Evolutionary conservation across 2,329 filamentous ascomycete species (phyloP), one percentile per base, ranked within the genome.

Genomic region (Cercospora brassicicola): DNA sequence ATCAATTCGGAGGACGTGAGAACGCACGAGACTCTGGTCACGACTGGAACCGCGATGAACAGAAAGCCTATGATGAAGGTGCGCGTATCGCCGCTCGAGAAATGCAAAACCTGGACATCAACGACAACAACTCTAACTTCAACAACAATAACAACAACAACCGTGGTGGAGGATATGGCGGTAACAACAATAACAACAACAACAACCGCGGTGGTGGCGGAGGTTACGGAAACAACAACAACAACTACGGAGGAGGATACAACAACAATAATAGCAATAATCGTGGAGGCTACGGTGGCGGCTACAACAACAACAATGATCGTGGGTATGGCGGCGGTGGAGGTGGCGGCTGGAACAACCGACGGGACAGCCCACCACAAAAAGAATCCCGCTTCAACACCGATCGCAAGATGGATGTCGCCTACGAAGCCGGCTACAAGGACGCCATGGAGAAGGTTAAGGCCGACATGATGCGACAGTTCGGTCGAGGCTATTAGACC

Each of bases 381-480:
- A 56, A 66, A 30, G 53, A 65, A 9, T 68, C 64, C 2, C 64
- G 68, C 66, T 73, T 73, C 61, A 65, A 60, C 20, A 70, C 66
- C 20, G 71, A 73, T 56, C 68, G 70, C 39, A 73, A 73, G 59
- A 71, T 73, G 65, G 71, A 73, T 26, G 70, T 73, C 33, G 71
- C 71, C 30, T 73, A 73, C 65, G 71, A 73, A 30, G 68, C 71
- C 3, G 71, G 71, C n/a, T 73, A 71, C 66, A 70, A 70, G 62
- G 71, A 73, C 23, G 71, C 71, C 33, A 70, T 73, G 69, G 69
- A 71, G 68, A 71, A 69, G 61, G 65, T 73, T 62, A 73, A 73
- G 59, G 68, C 65, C 30, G 68, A 70, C 39, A 73, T 73, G 71
- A 73, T 73, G 71, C 59, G 60, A 26, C 68, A 72, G 15, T 72